phyloP scores from a whole-genome alignment of 202 grass and related monocot genomes.

The Schoenoplectus tabernaemontani region DNA sequence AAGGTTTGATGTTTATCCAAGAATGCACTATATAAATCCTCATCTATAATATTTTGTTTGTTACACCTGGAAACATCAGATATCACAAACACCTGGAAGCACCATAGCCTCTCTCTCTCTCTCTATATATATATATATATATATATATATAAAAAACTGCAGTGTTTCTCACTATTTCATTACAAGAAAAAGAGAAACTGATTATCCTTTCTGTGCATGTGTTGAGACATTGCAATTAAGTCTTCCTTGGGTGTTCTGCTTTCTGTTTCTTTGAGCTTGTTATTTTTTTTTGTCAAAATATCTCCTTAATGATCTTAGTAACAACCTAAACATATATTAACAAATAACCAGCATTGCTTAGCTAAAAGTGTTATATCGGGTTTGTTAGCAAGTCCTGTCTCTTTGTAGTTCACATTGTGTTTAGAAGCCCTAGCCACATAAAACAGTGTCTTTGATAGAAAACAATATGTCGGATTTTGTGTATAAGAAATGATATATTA shows the following conservation, averaged over 20 bases:
- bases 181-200: background rate
- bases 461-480: background rate
- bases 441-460: background rate
- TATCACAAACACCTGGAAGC: too few species aligned
- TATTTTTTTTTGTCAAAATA: background rate
- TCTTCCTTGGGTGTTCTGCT: background rate
- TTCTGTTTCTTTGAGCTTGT: constrained; percentile 5
- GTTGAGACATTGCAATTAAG: background rate
- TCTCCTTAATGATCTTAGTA: background rate
- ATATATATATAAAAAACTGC: background rate
- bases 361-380: background rate
- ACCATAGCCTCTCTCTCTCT: too few species aligned
- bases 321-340: background rate
- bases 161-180: background rate
- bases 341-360: background rate
- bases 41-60: too few species aligned
- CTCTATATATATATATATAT: too few species aligned
- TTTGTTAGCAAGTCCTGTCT: background rate
- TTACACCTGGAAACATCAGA: background rate
- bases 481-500: too few species aligned
- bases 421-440: background rate
- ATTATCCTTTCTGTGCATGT: background rate
- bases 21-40: background rate
- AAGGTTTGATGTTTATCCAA: constrained; percentile 39
- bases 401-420: background rate